A percentile compares a stretch with the other conserved stretches of the same genome.
Evolutionary conservation across 805 yeast genomes (phyloP).

Genomic region (Metschnikowia shivogae): DNA sequence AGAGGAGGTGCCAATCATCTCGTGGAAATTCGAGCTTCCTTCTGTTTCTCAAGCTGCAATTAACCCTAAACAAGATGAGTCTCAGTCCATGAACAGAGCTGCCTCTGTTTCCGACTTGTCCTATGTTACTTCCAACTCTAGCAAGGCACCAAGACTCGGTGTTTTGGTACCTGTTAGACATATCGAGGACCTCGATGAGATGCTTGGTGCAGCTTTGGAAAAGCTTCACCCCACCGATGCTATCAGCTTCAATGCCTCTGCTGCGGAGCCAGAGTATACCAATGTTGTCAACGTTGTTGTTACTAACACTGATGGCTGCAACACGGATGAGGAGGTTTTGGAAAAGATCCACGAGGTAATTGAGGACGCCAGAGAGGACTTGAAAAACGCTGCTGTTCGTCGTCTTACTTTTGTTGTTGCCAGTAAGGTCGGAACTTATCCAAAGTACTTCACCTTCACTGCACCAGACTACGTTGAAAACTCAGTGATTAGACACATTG

Average conservation of each 20-base stretch:
- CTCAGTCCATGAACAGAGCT: slow-evolving; percentile 63
- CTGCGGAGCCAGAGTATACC: slow-evolving; percentile 44
- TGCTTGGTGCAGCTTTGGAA: slow-evolving; percentile 70
- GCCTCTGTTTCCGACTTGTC: slow-evolving; percentile 91
- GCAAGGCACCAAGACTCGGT: slow-evolving; percentile 78
- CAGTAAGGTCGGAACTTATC: slow-evolving; percentile 78
- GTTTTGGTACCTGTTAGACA: slow-evolving; percentile 74
- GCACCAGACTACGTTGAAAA: slow-evolving; percentile 85
- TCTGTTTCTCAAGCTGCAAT: slow-evolving; percentile 70
- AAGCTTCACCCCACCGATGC: slow-evolving; percentile 51
- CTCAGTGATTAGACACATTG: slow-evolving; percentile 92
- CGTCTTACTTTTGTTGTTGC: slow-evolving; percentile 92
- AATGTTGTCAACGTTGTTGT: slow-evolving; percentile 84
- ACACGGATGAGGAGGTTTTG: slow-evolving; percentile 64
- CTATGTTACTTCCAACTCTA: slow-evolving; percentile 70
- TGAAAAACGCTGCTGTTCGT: slow-evolving; percentile 71
- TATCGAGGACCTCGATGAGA: slow-evolving; percentile 86
- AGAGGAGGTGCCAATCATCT: slow-evolving; percentile 57
- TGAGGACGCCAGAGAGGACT: slow-evolving; percentile 64
- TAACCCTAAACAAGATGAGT: slow-evolving; percentile 40
- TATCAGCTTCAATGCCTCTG: slow-evolving; percentile 31
- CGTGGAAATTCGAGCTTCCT: slow-evolving; percentile 88
- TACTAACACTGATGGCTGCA: slow-evolving; percentile 68
- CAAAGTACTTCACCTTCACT: slow-evolving; percentile 92
- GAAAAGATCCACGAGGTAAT: slow-evolving; percentile 60